A percentile compares a stretch with the other conserved stretches of the same genome.
Evolutionary conservation across 2,329 filamentous ascomycete genomes (phyloP).

Genomic region (Lasiodiplodia sp.): DNA sequence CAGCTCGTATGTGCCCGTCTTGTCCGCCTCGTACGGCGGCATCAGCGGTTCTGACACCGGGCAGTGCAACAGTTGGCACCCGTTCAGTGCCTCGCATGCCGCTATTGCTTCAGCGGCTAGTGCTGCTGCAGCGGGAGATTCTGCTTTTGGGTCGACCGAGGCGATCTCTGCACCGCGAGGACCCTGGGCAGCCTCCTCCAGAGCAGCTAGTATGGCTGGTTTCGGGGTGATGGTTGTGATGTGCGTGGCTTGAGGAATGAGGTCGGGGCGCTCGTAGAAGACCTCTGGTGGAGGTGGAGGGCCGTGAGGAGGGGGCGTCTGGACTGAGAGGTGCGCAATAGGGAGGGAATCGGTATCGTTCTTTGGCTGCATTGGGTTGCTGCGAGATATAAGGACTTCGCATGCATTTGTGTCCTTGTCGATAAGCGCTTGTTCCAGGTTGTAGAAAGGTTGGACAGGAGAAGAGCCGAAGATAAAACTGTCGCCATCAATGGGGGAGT

Average conservation of each 20-base stretch:
- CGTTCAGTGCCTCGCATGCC: conserved; percentile 71
- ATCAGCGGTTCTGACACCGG: conserved; percentile 42
- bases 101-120: conserved; percentile 66
- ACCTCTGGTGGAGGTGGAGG: conserved; percentile 10
- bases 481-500: conserved; percentile 32
- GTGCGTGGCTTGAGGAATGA: conserved; percentile 11
- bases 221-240: conserved; percentile 56
- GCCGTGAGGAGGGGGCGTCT: conserved; percentile 43
- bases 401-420: conserved; percentile 35
- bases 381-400: conserved; percentile 47
- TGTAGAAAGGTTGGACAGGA: conserved; percentile 74
- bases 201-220: conserved; percentile 54
- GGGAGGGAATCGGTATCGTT: conserved; percentile 40
- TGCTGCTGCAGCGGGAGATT: conserved; percentile 68
- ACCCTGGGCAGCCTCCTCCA: conserved; percentile 55
- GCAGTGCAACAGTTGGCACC: conserved; percentile 74
- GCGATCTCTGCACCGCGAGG: conserved; percentile 61
- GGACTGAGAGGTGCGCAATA: conserved; percentile 48
- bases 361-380: conserved; percentile 48
- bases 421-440: conserved; percentile 51
- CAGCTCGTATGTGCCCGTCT: conserved; percentile 52
- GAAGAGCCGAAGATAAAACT: conserved; percentile 70
- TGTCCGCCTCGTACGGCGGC: conserved; percentile 33
- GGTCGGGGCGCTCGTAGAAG: conserved; percentile 6
- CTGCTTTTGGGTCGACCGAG: conserved; percentile 71